Base-by-base conservation (phyloP, 305 asterid genomes). In the Solanum hybrid region DNA sequence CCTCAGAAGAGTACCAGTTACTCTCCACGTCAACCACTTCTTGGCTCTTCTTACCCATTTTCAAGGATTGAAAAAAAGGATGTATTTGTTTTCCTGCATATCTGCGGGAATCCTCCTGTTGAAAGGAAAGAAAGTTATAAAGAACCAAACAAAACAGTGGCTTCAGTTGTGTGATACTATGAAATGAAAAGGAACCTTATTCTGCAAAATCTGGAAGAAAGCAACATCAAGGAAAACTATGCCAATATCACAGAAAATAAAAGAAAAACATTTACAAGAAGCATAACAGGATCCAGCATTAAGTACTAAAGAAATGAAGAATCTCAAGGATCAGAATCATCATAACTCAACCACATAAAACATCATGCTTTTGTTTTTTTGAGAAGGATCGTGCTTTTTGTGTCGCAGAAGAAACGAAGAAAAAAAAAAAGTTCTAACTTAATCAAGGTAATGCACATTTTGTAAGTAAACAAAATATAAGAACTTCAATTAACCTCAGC, bases 71-170 rank as follows among this genome's bases (percentile, higher is more conserved):
- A 92, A 97, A 97, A 95, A 97, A 96, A 20, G 99, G 99, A 96
- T 97, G 98, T 31, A 96, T 92, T 95, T 95, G 95, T 92, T 91
- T 93, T 91, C 99, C 99, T 86, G 98, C 93, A 94, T 93, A 97
- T 85, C 97, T 92, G 61, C 98, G 95, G 13, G 96, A 94, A 92
- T 95, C 94, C 94, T 97, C 99, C 99, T 97, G 94, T 67, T 12
- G 90, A 84, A 84, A 88, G 90, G 28, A 78, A 85, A 86, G 42
- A 46, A 64, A 73, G 29, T 84, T 20, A 51, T 11, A 20, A 84
- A 51, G 39, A 84, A 31, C 42, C 75, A 84, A 84, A 46, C 42
- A 31, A 33, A 84, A 84, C 42, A 3, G 87, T 83, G 71, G 87
- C 36, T 81, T 40, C 69, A 81, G 67, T 26, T 14, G 69, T 40